Evolutionary conservation across 208 protist genomes (phyloP), one percentile per base, ranked within the genome.

Genomic region (Phytomonas francai): DNA sequence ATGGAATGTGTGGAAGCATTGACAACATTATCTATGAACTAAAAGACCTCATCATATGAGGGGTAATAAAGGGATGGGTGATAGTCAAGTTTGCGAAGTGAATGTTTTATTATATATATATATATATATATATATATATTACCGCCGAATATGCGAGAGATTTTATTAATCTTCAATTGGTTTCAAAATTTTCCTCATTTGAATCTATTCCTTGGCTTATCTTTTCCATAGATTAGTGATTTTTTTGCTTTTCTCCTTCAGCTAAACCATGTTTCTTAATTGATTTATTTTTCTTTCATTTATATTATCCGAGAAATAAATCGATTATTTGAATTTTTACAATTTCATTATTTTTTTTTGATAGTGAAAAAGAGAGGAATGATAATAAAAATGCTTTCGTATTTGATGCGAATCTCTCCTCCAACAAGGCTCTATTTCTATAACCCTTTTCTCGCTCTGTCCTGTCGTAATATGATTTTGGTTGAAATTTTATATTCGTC

Each of bases 21-120:
- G 72, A 84, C 28, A 68, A 58, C 12, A 83, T 79, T 12, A 72
- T 77, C 31, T 4, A 72, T 8, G 51, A 70, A 30, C 67, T 84
- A 9, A 45, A 57, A n/a, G 63, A 28, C 25, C 69, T 74, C 7
- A 14, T 7, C 39, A 45, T 14, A 45, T 45, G 1, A 1, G 39
- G 11, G 2, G 19, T n/a, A 31, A 34, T 39, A 25, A 25, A 49
- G 0, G 25, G 14, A 34, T 22, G 19, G 9, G 28, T 6, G 12
- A 14, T 1, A 14, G 6, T 14, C 39, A 45, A 45, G 39, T 45
- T 16, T 45, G 19, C 19, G 8, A 2, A 11, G 1, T 14, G 60
- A 36, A 7, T 29, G 9, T 28, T 34, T 14, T 36, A 5, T 63
- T 29, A 49, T 64, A 7, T 22, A 14, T 14, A 45, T 3, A 45